phyloP scores from a whole-genome alignment of 306 rosid genomes.

The Citrullus colocynthis region DNA sequence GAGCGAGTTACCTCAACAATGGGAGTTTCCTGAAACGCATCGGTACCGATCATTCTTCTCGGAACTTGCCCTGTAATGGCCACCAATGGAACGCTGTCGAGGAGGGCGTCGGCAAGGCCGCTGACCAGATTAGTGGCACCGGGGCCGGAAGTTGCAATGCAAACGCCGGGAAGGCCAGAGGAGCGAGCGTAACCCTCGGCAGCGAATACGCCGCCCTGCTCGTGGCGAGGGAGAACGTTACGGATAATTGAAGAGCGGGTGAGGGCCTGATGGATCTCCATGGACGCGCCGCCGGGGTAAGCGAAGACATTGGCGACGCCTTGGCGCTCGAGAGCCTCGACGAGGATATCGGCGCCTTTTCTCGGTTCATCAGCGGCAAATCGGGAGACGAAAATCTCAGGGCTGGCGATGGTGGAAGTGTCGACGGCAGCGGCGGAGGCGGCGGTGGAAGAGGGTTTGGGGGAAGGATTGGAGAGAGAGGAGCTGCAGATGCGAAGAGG shows the following conservation, averaged over 20 bases:
- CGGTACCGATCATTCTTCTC: conserved; percentile 81
- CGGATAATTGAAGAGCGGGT: conserved; percentile 58
- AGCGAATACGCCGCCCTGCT: conserved; percentile 80
- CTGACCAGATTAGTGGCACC: conserved; percentile 86
- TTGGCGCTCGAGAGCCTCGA: conserved; percentile 74
- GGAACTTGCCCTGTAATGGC: conserved; percentile 94
- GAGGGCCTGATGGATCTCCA: conserved; percentile 96
- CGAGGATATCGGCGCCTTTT: conserved; percentile 82
- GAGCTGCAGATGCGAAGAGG: conserved; percentile 12
- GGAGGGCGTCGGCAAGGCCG: conserved; percentile 71
- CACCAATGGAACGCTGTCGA: conserved; percentile 59
- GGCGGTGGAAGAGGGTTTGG: conserved; percentile 17
- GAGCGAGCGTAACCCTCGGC: conserved; percentile 89
- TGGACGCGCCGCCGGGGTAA: conserved; percentile 87
- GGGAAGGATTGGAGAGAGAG: conserved; percentile 23
- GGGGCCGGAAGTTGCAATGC: conserved; percentile 90
- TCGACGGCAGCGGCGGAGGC: background rate
- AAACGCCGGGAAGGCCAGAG: conserved; percentile 67
- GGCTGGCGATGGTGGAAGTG: background rate
- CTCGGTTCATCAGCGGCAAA: conserved; percentile 40
- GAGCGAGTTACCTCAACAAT: conserved; percentile 84
- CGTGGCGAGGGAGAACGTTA: conserved; percentile 78
- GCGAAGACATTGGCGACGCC: conserved; percentile 74
- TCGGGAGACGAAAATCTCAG: conserved; percentile 20
- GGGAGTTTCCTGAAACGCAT: conserved; percentile 85